phyloP scores from a whole-genome alignment of 495 filamentous ascomycete genomes.

The Platismatia glauca region DNA sequence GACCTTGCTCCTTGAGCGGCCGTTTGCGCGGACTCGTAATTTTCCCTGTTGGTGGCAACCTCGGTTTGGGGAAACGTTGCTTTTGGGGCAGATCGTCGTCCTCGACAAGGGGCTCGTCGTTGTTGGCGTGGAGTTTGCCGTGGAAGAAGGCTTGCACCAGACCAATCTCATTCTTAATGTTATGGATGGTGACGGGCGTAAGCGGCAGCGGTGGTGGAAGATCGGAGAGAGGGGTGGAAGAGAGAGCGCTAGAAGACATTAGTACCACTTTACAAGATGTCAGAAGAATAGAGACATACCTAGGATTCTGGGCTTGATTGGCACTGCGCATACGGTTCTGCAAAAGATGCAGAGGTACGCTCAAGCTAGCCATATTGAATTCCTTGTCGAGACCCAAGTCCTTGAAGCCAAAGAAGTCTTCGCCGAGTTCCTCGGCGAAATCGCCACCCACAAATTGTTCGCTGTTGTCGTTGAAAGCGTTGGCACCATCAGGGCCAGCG shows the following conservation, averaged over 20 bases:
- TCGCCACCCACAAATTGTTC: slow-evolving; percentile 96
- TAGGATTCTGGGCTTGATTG: slow-evolving; percentile 65
- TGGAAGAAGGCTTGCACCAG: slow-evolving; percentile 85
- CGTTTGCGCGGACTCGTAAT: slow-evolving; percentile 86
- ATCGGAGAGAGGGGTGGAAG: slow-evolving; percentile 36
- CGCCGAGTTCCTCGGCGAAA: slow-evolving; percentile 93
- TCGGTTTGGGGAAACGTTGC: slow-evolving; percentile 83
- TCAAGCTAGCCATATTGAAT: slow-evolving; percentile 55
- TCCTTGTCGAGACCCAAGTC: slow-evolving; percentile 70
- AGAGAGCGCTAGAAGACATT: slow-evolving; percentile 31
- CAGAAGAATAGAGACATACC: slow-evolving; percentile 33
- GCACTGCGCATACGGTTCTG: slow-evolving; percentile 81
- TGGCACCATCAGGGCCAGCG: slow-evolving; percentile 72
- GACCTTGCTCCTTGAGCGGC: slow-evolving; percentile 63
- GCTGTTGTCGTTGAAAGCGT: slow-evolving; percentile 88
- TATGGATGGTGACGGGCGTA: slow-evolving; percentile 72
- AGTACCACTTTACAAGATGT: slow-evolving; percentile 18
- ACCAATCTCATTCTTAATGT: slow-evolving; percentile 67
- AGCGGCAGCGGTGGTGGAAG: slow-evolving; percentile 64
- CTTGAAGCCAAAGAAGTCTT: slow-evolving; percentile 99
- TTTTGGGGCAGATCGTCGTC: slow-evolving; percentile 92
- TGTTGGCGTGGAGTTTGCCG: slow-evolving; percentile 71
- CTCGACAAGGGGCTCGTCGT: slow-evolving; percentile 76
- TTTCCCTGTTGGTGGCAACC: slow-evolving; percentile 89
- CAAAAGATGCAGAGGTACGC: slow-evolving; percentile 87